phyloP scores from a whole-genome alignment of 2,329 filamentous ascomycete genomes.

The Aspergillus calidoustus region DNA sequence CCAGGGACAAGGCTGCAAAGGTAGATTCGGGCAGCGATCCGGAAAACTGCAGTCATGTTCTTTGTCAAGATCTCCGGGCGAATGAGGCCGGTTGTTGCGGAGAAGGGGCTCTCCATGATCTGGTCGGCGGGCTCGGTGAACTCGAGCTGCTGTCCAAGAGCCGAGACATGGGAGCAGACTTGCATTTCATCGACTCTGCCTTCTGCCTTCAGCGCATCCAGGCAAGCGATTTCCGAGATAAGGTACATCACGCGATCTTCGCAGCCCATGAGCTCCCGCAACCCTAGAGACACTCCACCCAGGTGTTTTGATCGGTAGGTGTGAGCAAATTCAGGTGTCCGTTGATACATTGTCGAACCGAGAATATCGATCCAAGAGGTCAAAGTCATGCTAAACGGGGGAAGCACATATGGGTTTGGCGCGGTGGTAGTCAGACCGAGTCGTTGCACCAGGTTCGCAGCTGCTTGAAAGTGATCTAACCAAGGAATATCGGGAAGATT shows the following conservation, averaged over 20 bases:
- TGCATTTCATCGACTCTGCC: conserved; percentile 80
- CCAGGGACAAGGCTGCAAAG: conserved; percentile 94
- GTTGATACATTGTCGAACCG: conserved; percentile 87
- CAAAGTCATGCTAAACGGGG: conserved; percentile 89
- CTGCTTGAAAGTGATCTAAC: conserved; percentile 96
- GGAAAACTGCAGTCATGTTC: conserved; percentile 91
- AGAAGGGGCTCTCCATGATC: conserved; percentile 63
- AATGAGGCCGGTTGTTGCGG: conserved; percentile 68
- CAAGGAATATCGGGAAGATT: conserved; percentile 88
- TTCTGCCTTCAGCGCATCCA: conserved; percentile 83
- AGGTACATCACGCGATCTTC: conserved; percentile 97
- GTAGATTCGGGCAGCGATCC: conserved; percentile 90
- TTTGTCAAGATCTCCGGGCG: conserved; percentile 80
- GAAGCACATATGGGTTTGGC: conserved; percentile 64
- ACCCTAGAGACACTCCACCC: conserved; percentile 66
- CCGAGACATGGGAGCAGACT: conserved; percentile 85
- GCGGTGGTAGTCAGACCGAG: conserved; percentile 76
- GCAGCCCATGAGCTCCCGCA: conserved; percentile 95
- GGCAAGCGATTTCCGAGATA: conserved; percentile 94
- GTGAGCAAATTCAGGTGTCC: conserved; percentile 85
- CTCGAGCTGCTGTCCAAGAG: conserved; percentile 85
- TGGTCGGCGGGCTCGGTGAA: conserved; percentile 72
- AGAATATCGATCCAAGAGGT: conserved; percentile 97
- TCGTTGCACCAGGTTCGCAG: conserved; percentile 80
- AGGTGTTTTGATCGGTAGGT: conserved; percentile 96